A percentile compares a stretch with the other conserved stretches of the same genome.
phyloP scores from a whole-genome alignment of 306 rosid genomes.

The Argentina anserina region DNA sequence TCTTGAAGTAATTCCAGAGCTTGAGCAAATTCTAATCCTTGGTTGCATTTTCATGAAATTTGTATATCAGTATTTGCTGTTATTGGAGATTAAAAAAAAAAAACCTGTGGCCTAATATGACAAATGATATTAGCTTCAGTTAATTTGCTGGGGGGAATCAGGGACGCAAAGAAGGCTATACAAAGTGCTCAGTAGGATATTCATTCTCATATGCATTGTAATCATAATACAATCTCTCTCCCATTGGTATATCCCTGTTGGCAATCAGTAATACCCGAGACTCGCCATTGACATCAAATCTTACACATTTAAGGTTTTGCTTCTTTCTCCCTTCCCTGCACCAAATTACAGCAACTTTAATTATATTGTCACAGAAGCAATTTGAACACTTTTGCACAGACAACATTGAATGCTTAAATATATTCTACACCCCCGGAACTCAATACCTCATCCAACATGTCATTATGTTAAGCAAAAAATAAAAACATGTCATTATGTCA shows the following conservation, averaged over 20 bases:
- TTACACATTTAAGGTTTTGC: slow-evolving; percentile 86
- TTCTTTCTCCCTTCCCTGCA: slow-evolving; percentile 87
- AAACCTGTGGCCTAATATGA: neutral
- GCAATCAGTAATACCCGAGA: slow-evolving; percentile 76
- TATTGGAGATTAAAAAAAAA: neutral
- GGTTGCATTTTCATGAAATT: neutral
- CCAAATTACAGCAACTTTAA: neutral
- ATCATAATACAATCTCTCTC: slow-evolving; percentile 92
- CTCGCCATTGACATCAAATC: slow-evolving; percentile 73
- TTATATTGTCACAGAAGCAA: neutral
- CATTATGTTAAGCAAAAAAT: too few relatives aligned
- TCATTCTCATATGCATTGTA: slow-evolving; percentile 87
- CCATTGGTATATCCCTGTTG: slow-evolving; percentile 78
- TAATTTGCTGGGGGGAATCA: neutral
- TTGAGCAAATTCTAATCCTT: neutral
- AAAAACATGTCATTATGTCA: too few relatives aligned
- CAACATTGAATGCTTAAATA: neutral
- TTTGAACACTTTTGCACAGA: neutral
- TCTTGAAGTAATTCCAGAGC: neutral
- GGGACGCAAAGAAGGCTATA: slow-evolving; percentile 24
- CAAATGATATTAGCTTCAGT: neutral
- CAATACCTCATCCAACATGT: neutral
- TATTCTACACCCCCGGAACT: neutral
- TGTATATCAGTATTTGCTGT: neutral
- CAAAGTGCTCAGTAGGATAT: slow-evolving; percentile 89